These are phyloP conservation scores for Venustampulla echinocandica DNA, from an alignment of 495 filamentous ascomycete species.

Conservation along the genomic window DNA sequence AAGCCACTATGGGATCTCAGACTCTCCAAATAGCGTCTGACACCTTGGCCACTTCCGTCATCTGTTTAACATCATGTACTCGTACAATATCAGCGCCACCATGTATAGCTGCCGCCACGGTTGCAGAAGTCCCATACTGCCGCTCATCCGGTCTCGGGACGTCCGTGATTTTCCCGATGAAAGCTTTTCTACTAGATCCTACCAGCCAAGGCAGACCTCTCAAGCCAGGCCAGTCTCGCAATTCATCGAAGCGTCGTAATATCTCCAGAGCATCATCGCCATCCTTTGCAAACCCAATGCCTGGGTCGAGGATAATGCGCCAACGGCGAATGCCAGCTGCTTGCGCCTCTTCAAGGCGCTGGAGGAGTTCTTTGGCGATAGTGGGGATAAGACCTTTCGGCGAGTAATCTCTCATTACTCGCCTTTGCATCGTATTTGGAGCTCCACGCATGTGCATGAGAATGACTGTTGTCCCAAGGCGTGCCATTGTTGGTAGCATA, in stretches of 20 bases:
- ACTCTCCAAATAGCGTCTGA: constrained; percentile 79
- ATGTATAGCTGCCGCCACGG: constrained; percentile 76
- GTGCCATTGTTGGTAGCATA: constrained; percentile 77
- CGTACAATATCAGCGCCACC: constrained; percentile 93
- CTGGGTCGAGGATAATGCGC: constrained; percentile 92
- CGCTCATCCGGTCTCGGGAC: constrained; percentile 51
- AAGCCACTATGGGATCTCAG: too few relatives aligned
- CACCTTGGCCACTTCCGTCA: constrained; percentile 80
- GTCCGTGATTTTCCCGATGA: constrained; percentile 76
- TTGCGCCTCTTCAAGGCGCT: constrained; percentile 67
- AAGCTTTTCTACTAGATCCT: constrained; percentile 82
- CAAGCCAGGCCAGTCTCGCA: constrained; percentile 56
- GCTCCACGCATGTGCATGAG: constrained; percentile 95
- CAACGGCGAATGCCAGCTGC: constrained; percentile 76
- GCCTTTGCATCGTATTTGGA: constrained; percentile 71
- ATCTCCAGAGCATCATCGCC: constrained; percentile 73
- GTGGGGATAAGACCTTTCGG: constrained; percentile 63
- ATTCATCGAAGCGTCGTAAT: constrained; percentile 52
- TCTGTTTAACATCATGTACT: constrained; percentile 89
- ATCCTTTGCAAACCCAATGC: constrained; percentile 87
- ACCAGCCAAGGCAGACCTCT: constrained; percentile 79
- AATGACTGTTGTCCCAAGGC: constrained; percentile 70
- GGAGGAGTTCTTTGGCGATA: constrained; percentile 60
- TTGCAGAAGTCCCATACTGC: constrained; percentile 79
- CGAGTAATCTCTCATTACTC: constrained; percentile 48